Conservation (phyloP, 1,139 yeast genomes). For the Kodamaea ohmeri region DNA sequence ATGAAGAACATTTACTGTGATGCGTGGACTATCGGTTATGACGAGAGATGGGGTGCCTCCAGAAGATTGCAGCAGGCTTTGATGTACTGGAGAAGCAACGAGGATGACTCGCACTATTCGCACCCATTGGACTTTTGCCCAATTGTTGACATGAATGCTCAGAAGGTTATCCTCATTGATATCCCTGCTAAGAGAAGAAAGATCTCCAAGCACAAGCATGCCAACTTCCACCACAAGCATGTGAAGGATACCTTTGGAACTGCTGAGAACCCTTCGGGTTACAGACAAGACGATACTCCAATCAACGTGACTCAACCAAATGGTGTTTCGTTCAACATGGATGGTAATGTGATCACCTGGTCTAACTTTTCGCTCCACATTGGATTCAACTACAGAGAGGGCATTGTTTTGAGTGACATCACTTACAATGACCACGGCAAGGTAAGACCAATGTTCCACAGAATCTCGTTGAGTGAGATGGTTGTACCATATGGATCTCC, state of each 20-base stretch:
- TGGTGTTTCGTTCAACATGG: conserved; percentile 73
- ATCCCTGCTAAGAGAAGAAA: conserved; percentile 74
- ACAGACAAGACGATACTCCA: conserved; percentile 58
- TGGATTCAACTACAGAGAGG: conserved; percentile 84
- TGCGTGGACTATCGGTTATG: conserved; percentile 84
- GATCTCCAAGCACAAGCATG: conserved; percentile 62
- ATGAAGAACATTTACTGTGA: conserved; percentile 78
- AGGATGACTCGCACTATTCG: conserved; percentile 79
- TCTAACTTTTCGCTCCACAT: conserved; percentile 72
- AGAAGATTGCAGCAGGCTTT: conserved; percentile 79
- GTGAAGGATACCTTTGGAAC: conserved; percentile 58
- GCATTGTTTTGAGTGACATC: conserved; percentile 74
- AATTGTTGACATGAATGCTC: conserved; percentile 69
- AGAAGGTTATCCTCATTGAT: conserved; percentile 69
- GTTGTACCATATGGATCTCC: conserved; percentile 84
- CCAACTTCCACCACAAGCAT: conserved; percentile 67
- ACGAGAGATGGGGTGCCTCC: conserved; percentile 77
- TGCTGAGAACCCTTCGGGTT: conserved; percentile 47
- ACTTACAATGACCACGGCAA: conserved; percentile 71
- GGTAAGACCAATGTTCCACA: conserved; percentile 69
- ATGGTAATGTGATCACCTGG: conserved; percentile 71
- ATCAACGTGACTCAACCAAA: conserved; percentile 73
- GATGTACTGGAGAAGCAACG: conserved; percentile 73
- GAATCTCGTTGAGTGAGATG: conserved; percentile 78
- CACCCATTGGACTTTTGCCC: conserved; percentile 85